A percentile compares a stretch with the other conserved stretches of the same genome.
Evolutionary conservation across 768 basidiomycete genomes (phyloP).

Genomic region (Pisolithus albus): DNA sequence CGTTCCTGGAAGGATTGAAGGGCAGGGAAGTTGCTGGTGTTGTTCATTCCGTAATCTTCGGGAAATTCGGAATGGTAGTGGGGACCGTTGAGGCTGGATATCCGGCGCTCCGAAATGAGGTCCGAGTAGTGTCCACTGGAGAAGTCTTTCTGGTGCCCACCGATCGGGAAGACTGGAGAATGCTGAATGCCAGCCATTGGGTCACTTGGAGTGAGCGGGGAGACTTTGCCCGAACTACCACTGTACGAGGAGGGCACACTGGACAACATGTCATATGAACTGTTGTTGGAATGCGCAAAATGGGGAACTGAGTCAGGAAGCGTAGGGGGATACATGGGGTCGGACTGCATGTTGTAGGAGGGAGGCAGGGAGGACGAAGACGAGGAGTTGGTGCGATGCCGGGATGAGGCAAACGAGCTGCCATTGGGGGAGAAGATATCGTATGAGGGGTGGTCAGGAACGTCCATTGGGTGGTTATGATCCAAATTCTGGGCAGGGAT

Average conservation of each 20-base stretch:
- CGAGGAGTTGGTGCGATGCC: constrained; percentile 67
- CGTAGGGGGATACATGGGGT: constrained; percentile 53
- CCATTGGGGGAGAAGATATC: constrained; percentile 54
- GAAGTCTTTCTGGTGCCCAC: constrained; percentile 47
- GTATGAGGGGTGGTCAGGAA: constrained; percentile 53
- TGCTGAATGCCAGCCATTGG: constrained; percentile 52
- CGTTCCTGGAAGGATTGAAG: constrained; percentile 58
- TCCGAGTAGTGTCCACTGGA: constrained; percentile 51
- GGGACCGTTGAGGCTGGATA: constrained; percentile 37
- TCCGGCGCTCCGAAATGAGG: constrained; percentile 51
- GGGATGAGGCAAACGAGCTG: constrained; percentile 44
- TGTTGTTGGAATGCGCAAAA: constrained; percentile 45
- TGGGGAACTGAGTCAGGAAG: constrained; percentile 56
- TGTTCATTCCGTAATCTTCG: constrained; percentile 55
- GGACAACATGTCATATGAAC: constrained; percentile 60
- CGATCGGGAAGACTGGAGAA: constrained; percentile 43
- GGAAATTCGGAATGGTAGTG: constrained; percentile 53
- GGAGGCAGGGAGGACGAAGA: constrained; percentile 65
- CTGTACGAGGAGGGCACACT: constrained; percentile 55
- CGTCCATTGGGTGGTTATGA: constrained; percentile 49
- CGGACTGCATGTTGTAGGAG: constrained; percentile 45
- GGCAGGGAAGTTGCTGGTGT: constrained; percentile 41
- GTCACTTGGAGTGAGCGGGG: constrained; percentile 68
- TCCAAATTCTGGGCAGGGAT: constrained; percentile 40
- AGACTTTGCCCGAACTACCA: constrained; percentile 61